Evolutionary conservation across 345 rosid species (phyloP), one percentile per base, ranked within the genome.

Genomic region (Eucalyptus paniculata): DNA sequence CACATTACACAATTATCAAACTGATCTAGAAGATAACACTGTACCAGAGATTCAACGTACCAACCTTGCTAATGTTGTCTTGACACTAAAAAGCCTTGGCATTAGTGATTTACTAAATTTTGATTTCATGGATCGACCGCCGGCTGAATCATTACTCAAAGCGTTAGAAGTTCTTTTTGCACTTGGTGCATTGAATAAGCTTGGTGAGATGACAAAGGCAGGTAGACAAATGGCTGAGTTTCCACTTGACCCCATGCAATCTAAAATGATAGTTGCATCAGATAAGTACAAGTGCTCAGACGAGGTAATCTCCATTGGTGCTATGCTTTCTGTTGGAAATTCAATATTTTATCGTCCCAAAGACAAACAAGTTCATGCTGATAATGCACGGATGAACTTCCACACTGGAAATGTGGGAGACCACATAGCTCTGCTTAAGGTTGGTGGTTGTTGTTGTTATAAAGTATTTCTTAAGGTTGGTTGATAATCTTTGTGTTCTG

Each of bases 91-190:
- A 95, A 98, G 99, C 93, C 99, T 98, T 90, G 99, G 99, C 77
- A 98, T 98, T 91, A 97, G 96, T 87, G 99, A 98, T 93, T 91
- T 98, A 58, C 53, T 97, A 47, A 94, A 96, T 93, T 98, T 98
- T 91, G 99, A 98, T 91, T 98, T 98, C 87, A 98, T 98, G 98
- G 99, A 98, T 81, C 99, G 98, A 87, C 99, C 99, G 28, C 98
- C 99, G 4, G 97, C 99, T 82, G 99, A 97, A 94, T 98, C 99
- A 86, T 93, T 98, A 90, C 93, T 97, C 47, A 97, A 97, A 92
- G 98, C 99, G 45, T 85, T 97, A 87, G 99, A 97, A 88, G 92
- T 95, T 18, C 95, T 97, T 30, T 98, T 94, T 94, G 99, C 99
- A 19, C 91, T 98, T 51, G 95, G 97, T 92, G 99, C 99, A 60